A percentile compares a stretch with the other conserved stretches of the same genome.
phyloP scores from a whole-genome alignment of 2,329 filamentous ascomycete species.

The Xylogone sp. region DNA sequence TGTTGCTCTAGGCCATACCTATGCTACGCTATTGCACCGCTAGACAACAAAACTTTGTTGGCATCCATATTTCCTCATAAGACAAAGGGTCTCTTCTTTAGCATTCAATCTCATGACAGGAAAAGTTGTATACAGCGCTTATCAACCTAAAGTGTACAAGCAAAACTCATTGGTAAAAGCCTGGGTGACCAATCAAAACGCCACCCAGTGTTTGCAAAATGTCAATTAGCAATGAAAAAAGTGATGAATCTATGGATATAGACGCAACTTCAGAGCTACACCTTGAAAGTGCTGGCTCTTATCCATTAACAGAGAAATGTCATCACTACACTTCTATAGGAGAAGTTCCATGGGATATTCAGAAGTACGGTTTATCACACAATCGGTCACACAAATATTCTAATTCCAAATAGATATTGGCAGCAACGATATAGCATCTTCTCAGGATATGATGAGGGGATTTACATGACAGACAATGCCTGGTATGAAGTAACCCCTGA shows the following conservation, averaged over 20 bases:
- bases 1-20: too few relatives aligned
- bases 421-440: slow-evolving; percentile 85
- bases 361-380: slow-evolving; percentile 40
- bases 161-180: neutral
- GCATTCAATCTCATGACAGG: too few relatives aligned
- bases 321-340: slow-evolving; percentile 69
- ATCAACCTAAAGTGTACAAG: too few relatives aligned
- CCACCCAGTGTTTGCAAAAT: neutral
- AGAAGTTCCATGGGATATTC: slow-evolving; percentile 77
- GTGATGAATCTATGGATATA: neutral
- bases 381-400: neutral
- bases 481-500: slow-evolving; percentile 98
- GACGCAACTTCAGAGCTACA: neutral
- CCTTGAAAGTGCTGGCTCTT: neutral
- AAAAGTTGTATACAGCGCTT: too few relatives aligned
- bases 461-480: slow-evolving; percentile 87
- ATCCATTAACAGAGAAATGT: slow-evolving; percentile 56
- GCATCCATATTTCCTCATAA: too few relatives aligned
- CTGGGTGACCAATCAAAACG: neutral
- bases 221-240: neutral
- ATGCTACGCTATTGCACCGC: too few relatives aligned
- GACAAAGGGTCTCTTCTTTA: too few relatives aligned
- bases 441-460: slow-evolving; percentile 78
- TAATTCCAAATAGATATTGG: slow-evolving; percentile 66
- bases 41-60: too few relatives aligned